Conservation (phyloP, 352 stramenopile species). For the Aphanomyces euteiches region DNA sequence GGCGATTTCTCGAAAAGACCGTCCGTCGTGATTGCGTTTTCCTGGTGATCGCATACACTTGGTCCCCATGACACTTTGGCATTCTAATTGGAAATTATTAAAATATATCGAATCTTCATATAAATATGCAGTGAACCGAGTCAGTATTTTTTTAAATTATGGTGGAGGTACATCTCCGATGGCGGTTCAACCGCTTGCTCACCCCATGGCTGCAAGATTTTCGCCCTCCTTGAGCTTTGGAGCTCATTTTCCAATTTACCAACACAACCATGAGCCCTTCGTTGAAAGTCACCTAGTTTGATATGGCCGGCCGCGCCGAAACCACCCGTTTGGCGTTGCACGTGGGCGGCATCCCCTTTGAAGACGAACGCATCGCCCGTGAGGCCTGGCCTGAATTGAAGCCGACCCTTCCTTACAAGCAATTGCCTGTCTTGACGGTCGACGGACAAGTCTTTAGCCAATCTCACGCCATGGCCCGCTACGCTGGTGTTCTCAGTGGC, state of each 20-base stretch:
- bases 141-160: too few species aligned
- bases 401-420: conserved; percentile 37
- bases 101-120: too few species aligned
- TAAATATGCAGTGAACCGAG: too few species aligned
- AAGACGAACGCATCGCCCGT: conserved; percentile 48
- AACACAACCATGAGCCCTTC: background rate
- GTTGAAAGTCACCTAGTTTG: conserved; percentile 57
- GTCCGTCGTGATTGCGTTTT: background rate
- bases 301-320: conserved; percentile 49
- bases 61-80: background rate
- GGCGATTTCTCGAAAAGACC: background rate
- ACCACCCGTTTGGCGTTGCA: conserved; percentile 47
- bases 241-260: conserved; percentile 1
- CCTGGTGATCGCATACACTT: background rate
- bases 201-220: background rate
- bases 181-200: too few species aligned
- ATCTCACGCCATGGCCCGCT: conserved; percentile 43
- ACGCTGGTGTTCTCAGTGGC: conserved; percentile 37
- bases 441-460: conserved; percentile 48
- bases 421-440: conserved; percentile 47
- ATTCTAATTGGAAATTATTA: background rate
- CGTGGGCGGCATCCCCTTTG: conserved; percentile 43
- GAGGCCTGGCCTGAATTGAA: conserved; percentile 38
- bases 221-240: background rate
- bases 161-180: too few species aligned